Evolutionary conservation across 2,329 filamentous ascomycete genomes (phyloP).

Genomic region (Botryotinia globosa): DNA sequence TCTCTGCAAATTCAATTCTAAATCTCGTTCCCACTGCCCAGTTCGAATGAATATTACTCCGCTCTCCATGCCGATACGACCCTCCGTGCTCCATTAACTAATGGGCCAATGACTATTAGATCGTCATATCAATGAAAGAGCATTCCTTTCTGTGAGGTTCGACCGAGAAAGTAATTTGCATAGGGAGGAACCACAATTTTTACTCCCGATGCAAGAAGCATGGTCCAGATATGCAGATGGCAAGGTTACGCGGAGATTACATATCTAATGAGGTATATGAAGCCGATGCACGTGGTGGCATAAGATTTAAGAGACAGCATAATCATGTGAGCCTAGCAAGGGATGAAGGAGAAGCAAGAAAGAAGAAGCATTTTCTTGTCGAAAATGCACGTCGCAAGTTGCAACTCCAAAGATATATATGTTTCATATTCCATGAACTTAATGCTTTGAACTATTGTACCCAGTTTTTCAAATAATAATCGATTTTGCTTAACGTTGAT

Average conservation of each 20-base stretch:
- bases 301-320: constrained; percentile 5
- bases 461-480: constrained; percentile 1
- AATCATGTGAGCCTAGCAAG: constrained; percentile 8
- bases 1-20: neutral
- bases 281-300: constrained; percentile 6
- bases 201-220: constrained; percentile 8
- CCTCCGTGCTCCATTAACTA: neutral
- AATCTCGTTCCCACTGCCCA: constrained; percentile 10
- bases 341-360: neutral
- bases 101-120: neutral
- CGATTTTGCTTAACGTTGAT: constrained; percentile 15
- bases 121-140: constrained; percentile 16
- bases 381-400: neutral
- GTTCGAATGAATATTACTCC: constrained; percentile 1
- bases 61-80: constrained; percentile 6
- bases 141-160: constrained; percentile 11
- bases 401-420: constrained; percentile 1
- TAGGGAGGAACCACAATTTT: constrained; percentile 18
- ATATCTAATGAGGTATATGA: constrained; percentile 5
- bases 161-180: constrained; percentile 16
- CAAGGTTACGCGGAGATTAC: constrained; percentile 21
- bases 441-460: constrained; percentile 1
- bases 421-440: neutral
- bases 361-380: constrained; percentile 3
- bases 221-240: constrained; percentile 14